A percentile compares a stretch with the other conserved stretches of the same genome.
Conservation (phyloP, 805 yeast species). For the Pichia rugopelliculosa region DNA sequence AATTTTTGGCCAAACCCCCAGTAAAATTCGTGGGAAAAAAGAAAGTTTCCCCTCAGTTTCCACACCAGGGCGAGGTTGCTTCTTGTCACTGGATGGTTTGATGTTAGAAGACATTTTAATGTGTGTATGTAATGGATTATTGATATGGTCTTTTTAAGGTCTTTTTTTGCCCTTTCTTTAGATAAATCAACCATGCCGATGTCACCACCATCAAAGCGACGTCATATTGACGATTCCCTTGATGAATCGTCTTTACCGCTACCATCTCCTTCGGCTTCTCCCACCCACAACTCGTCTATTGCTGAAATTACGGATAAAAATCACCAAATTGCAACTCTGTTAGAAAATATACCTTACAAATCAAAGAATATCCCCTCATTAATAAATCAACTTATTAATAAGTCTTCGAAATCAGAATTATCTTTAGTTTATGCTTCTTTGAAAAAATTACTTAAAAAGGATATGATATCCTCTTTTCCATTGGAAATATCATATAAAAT, state of each 20-base stretch:
- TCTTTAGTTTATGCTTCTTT: neutral
- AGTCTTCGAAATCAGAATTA: neutral
- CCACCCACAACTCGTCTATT: neutral
- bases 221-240: neutral
- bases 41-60: neutral
- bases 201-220: neutral
- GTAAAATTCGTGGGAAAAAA: too few species aligned
- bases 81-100: too few species aligned
- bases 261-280: neutral
- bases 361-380: neutral
- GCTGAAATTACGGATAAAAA: neutral
- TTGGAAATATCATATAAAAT: conserved; percentile 64
- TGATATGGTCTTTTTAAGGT: too few species aligned
- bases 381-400: neutral
- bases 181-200: neutral
- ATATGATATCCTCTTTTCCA: conserved; percentile 65
- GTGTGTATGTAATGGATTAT: too few species aligned
- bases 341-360: neutral
- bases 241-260: neutral
- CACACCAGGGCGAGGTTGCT: neutral
- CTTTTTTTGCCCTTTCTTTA: too few species aligned
- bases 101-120: too few species aligned
- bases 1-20: too few species aligned
- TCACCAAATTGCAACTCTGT: neutral
- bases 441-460: conserved; percentile 41